Evolutionary conservation across 2,329 filamentous ascomycete species (phyloP).

Genomic region (Colletotrichum tamarilloi): DNA sequence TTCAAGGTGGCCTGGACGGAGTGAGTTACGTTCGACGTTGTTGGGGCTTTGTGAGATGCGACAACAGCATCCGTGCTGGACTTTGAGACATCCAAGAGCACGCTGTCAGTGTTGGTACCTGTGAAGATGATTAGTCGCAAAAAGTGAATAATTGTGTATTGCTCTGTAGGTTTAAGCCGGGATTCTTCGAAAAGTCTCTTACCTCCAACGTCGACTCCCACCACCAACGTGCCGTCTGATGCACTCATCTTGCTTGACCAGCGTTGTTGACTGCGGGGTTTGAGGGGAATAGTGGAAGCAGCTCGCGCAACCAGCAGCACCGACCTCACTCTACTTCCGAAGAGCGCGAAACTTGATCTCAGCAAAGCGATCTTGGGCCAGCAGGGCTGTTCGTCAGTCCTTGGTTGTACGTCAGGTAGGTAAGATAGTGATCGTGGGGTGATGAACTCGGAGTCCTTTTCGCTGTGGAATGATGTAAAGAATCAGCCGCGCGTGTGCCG

Average conservation of each 20-base stretch:
- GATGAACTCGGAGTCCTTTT: constrained; percentile 4
- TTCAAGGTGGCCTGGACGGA: constrained; percentile 59
- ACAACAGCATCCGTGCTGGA: constrained; percentile 30
- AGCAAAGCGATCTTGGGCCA: background rate
- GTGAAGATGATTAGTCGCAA: background rate
- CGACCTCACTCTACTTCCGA: background rate
- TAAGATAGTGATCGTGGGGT: background rate
- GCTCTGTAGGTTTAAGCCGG: background rate
- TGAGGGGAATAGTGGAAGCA: background rate
- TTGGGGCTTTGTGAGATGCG: constrained; percentile 55
- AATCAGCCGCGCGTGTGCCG: background rate
- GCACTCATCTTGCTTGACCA: constrained; percentile 13
- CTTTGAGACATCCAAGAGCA: constrained; percentile 53
- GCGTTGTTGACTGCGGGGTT: background rate
- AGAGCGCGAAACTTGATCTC: background rate
- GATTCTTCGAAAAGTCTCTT: background rate
- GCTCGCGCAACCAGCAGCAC: background rate
- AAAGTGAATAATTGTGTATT: too few species aligned
- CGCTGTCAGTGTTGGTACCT: constrained; percentile 66
- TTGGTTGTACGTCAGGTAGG: too few species aligned
- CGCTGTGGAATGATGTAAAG: background rate
- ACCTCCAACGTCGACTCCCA: constrained; percentile 37
- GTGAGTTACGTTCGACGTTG: constrained; percentile 58
- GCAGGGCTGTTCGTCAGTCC: background rate
- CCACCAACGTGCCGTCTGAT: constrained; percentile 30